Percentiles rank a stretch among this genome's conserved stretches.
phyloP scores from a whole-genome alignment of 164 flowering plant species.

The Annona cherimola region DNA sequence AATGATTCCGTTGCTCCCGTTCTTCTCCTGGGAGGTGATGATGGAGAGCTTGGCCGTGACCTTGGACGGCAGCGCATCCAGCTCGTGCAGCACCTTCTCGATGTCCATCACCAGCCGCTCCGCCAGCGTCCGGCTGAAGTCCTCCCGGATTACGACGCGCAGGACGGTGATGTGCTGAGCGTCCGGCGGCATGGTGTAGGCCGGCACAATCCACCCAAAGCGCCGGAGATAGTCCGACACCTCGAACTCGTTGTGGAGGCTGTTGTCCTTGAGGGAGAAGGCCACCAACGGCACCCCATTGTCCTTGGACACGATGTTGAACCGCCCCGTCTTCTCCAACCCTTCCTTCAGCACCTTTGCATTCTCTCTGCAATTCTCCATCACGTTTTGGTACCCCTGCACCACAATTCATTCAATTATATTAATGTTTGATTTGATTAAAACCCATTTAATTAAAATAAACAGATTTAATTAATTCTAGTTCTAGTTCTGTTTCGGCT shows the following conservation, averaged over 20 bases:
- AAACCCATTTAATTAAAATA: too few species aligned
- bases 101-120: conserved; percentile 61
- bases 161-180: conserved; percentile 56
- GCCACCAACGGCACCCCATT: conserved; percentile 37
- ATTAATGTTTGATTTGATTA: too few species aligned
- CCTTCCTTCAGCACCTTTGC: conserved; percentile 27
- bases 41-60: background rate
- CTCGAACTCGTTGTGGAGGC: conserved; percentile 23
- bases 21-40: background rate
- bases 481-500: background rate
- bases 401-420: background rate
- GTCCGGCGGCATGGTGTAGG: conserved; percentile 56
- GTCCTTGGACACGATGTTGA: conserved; percentile 30
- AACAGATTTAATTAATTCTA: too few species aligned
- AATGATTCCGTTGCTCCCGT: background rate
- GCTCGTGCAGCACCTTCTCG: conserved; percentile 46
- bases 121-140: conserved; percentile 59
- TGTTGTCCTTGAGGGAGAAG: conserved; percentile 33
- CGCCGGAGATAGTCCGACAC: conserved; percentile 27
- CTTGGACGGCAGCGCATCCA: conserved; percentile 37
- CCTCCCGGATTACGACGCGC: conserved; percentile 64
- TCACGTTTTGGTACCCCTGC: conserved; percentile 26
- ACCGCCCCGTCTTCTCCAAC: conserved; percentile 30
- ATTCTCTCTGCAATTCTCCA: conserved; percentile 31
- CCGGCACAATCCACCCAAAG: conserved; percentile 37